Conservation (phyloP, 179 eudicot species). For the Carnegiea gigantea region DNA sequence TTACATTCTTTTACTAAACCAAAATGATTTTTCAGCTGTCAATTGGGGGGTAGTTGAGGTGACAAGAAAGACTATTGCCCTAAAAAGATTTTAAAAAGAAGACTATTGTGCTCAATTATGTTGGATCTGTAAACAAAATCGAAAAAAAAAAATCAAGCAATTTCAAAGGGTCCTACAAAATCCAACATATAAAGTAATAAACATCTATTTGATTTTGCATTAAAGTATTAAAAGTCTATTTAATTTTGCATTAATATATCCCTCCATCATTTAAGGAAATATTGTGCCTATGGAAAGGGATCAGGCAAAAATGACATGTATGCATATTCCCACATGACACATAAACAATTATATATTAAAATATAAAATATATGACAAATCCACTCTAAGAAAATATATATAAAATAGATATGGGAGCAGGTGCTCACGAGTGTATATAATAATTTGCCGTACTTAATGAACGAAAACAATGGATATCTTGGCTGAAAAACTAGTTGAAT, state of each 20-base stretch:
- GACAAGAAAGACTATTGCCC: slow-evolving; percentile 12
- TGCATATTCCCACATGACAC: too few species aligned
- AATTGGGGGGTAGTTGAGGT: slow-evolving; percentile 17
- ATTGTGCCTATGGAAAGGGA: neutral
- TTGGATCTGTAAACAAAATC: slow-evolving; percentile 10
- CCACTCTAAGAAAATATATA: too few species aligned
- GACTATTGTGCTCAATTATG: slow-evolving; percentile 13
- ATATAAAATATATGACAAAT: too few species aligned
- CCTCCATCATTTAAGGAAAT: neutral
- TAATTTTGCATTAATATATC: neutral
- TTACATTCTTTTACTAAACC: slow-evolving; percentile 15
- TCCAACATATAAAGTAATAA: neutral
- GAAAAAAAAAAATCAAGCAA: neutral
- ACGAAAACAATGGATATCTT: too few species aligned
- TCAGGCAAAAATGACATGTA: too few species aligned
- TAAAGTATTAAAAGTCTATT: neutral
- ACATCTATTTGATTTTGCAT: neutral
- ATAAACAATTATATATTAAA: too few species aligned
- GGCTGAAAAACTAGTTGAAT: too few species aligned
- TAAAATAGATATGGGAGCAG: too few species aligned
- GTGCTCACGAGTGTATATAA: too few species aligned
- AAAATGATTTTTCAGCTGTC: slow-evolving; percentile 20
- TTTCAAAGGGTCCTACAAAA: neutral
- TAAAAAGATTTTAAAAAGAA: neutral
- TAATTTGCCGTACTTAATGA: too few species aligned